Evolutionary conservation across 2,329 filamentous ascomycete species (phyloP).

Genomic region (Colletotrichum melonis): DNA sequence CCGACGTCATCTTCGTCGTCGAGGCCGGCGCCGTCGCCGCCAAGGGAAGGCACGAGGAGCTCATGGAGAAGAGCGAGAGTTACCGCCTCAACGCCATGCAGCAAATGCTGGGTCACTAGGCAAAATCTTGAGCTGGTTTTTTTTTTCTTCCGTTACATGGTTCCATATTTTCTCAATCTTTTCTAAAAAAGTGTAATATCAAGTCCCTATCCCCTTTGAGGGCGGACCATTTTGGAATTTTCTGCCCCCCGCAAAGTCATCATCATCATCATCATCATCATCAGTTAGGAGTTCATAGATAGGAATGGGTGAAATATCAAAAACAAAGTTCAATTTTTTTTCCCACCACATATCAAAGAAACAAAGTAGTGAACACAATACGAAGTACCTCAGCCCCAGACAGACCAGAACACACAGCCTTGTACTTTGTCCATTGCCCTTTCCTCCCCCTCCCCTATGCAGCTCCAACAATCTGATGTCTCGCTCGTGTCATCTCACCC

Average conservation of each 20-base stretch:
- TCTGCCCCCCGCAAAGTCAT: too few species aligned
- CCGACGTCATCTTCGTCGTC: conserved; percentile 58
- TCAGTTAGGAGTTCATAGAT: not conserved
- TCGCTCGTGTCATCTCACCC: conserved; percentile 8
- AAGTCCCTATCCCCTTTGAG: not conserved
- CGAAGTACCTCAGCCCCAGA: not conserved
- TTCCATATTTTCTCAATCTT: not conserved
- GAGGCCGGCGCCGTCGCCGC: conserved; percentile 65
- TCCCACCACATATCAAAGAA: not conserved
- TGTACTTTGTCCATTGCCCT: too few species aligned
- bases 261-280: too few species aligned
- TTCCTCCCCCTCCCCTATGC: not conserved
- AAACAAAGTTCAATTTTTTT: not conserved
- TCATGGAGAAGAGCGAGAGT: conserved; percentile 63
- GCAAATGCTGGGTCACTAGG: conserved; percentile 54
- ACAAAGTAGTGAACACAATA: not conserved
- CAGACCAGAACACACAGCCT: too few species aligned
- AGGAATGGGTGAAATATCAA: not conserved
- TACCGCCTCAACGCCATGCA: conserved; percentile 64
- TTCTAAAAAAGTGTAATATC: not conserved
- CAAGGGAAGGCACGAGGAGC: conserved; percentile 63
- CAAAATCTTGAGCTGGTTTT: not conserved
- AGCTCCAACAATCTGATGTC: conserved; percentile 4
- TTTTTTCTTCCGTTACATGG: not conserved
- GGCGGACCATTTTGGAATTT: not conserved